Conservation (phyloP, 208 protist species). For the Angomonas ambiguus region DNA sequence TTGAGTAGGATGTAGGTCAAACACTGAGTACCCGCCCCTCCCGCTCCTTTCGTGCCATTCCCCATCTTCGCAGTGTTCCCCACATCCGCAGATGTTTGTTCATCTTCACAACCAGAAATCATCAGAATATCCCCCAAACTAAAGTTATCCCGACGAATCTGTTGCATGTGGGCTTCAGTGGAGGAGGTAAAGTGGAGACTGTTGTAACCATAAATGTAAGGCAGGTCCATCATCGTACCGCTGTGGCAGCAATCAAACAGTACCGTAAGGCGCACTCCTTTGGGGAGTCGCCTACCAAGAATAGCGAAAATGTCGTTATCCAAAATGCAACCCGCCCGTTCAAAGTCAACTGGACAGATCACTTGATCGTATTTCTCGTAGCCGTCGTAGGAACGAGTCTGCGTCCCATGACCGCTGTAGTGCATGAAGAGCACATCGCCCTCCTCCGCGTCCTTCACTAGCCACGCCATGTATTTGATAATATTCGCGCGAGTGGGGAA, state of each 20-base stretch:
- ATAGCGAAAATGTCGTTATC: constrained; percentile 71
- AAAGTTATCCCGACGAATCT: constrained; percentile 67
- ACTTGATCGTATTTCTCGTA: constrained; percentile 77
- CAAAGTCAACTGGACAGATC: constrained; percentile 66
- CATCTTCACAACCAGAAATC: constrained; percentile 63
- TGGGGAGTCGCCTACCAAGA: constrained; percentile 38
- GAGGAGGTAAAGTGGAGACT: constrained; percentile 59
- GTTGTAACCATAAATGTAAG: constrained; percentile 35
- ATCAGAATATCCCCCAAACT: constrained; percentile 64
- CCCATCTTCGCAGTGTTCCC: constrained; percentile 40
- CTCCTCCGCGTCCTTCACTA: constrained; percentile 46
- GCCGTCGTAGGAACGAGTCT: constrained; percentile 40
- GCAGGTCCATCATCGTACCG: constrained; percentile 56
- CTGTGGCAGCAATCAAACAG: constrained; percentile 92
- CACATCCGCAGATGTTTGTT: constrained; percentile 65
- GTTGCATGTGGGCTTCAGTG: constrained; percentile 52
- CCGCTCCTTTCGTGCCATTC: constrained; percentile 41
- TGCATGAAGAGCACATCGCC: constrained; percentile 80
- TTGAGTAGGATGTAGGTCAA: constrained; percentile 57
- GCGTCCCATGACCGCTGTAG: constrained; percentile 79
- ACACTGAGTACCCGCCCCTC: constrained; percentile 64
- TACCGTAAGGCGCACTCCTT: constrained; percentile 54
- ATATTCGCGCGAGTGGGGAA: constrained; percentile 57
- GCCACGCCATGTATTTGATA: constrained; percentile 69
- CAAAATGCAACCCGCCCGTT: constrained; percentile 39